Conservation (phyloP, 2,329 filamentous ascomycete species). For the Colletotrichum spinosum region DNA sequence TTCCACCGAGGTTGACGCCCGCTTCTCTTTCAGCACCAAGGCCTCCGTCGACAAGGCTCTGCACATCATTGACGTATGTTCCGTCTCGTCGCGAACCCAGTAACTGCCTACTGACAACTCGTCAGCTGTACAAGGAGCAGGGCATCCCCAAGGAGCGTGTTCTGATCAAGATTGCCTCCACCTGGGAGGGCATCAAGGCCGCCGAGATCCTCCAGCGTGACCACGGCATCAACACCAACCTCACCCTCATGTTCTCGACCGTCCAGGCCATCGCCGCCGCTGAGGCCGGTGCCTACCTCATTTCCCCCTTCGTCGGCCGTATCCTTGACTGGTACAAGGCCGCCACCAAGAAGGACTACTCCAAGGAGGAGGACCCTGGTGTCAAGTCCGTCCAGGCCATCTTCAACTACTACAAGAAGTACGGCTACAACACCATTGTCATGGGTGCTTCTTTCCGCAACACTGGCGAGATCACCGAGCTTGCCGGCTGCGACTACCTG, state of each 20-base stretch:
- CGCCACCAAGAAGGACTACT: constrained; percentile 91
- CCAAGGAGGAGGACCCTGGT: constrained; percentile 91
- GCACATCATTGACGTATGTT: constrained; percentile 89
- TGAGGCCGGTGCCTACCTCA: constrained; percentile 95
- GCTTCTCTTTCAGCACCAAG: constrained; percentile 95
- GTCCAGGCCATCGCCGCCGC: constrained; percentile 95
- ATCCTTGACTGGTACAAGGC: constrained; percentile 99
- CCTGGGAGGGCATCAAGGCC: constrained; percentile 99
- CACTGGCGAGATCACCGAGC: constrained; percentile 95
- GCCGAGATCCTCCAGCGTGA: constrained; percentile 96
- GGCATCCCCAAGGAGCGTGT: constrained; percentile 94
- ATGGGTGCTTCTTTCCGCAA: constrained; percentile 99
- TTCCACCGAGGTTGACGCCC: constrained; percentile 97
- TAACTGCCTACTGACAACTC: constrained; percentile 28
- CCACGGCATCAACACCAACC: constrained; percentile 97
- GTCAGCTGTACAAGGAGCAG: constrained; percentile 90
- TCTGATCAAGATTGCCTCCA: constrained; percentile 98
- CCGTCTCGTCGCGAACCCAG: neutral
- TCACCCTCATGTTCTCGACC: constrained; percentile 98
- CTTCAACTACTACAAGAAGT: constrained; percentile 99
- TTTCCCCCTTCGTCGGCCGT: constrained; percentile 98
- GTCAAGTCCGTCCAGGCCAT: constrained; percentile 93
- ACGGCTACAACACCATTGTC: constrained; percentile 98
- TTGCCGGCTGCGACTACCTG: constrained; percentile 98
- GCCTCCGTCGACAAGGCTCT: constrained; percentile 94